Conservation (phyloP, 78 protist species). For the Cavenderia fasciculata region DNA sequence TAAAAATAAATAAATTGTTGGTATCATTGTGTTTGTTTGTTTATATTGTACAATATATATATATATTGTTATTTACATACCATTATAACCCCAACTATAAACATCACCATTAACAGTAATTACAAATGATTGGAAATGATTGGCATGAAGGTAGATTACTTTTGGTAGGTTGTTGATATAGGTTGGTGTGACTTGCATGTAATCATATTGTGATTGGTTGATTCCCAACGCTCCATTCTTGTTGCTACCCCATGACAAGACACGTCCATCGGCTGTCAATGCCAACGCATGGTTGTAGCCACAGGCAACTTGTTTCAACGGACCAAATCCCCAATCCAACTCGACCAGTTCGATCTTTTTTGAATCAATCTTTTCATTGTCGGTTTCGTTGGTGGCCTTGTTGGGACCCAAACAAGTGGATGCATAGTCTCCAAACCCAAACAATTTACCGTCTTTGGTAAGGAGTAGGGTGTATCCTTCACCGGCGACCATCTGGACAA, state of each 20-base stretch:
- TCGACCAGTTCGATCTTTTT: too few relatives aligned
- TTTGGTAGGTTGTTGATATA: neutral
- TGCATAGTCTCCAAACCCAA: conserved; percentile 11
- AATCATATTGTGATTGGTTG: neutral
- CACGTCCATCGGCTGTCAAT: neutral
- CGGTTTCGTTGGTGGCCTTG: neutral
- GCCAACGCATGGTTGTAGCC: neutral
- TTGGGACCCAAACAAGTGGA: neutral
- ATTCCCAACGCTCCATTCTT: conserved; percentile 21
- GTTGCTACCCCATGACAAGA: conserved; percentile 12
- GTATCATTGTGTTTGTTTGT: neutral
- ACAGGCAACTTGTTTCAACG: conserved; percentile 11
- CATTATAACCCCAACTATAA: conserved; percentile 34
- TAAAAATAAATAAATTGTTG: too few relatives aligned
- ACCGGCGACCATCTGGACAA: conserved; percentile 1
- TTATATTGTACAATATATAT: neutral
- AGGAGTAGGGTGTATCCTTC: conserved; percentile 20
- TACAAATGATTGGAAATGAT: neutral
- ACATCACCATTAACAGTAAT: conserved; percentile 10
- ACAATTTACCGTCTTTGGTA: conserved; percentile 1
- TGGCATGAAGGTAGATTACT: neutral
- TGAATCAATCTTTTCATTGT: neutral
- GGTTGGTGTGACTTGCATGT: neutral
- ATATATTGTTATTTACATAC: neutral
- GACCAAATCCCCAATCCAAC: neutral